phyloP scores from a whole-genome alignment of 371 early-diverging fungal genomes.

The Mucor velutinosus region DNA sequence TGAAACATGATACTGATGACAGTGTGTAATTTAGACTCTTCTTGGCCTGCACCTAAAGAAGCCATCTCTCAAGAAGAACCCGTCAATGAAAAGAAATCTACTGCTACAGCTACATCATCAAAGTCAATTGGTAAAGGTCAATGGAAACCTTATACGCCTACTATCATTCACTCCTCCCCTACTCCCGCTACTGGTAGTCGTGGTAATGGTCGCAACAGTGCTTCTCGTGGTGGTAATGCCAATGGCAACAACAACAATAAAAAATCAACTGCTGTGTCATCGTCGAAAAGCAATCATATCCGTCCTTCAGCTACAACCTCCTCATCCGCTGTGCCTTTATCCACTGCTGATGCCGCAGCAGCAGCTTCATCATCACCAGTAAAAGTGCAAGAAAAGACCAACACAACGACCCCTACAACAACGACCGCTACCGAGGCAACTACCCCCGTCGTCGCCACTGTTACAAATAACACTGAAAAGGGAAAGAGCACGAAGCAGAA shows the following conservation, averaged over 20 bases:
- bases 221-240: background rate
- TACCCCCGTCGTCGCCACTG: background rate
- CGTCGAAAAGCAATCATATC: background rate
- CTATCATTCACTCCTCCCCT: slow-evolving; percentile 54
- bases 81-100: slow-evolving; percentile 6
- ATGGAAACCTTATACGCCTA: slow-evolving; percentile 63
- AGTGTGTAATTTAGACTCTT: slow-evolving; percentile 7
- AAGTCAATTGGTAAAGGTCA: slow-evolving; percentile 41
- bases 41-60: slow-evolving; percentile 33
- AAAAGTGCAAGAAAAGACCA: background rate
- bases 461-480: background rate
- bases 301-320: background rate
- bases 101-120: background rate
- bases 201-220: background rate
- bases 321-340: background rate
- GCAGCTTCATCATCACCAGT: background rate
- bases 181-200: slow-evolving; percentile 16
- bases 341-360: background rate
- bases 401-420: background rate
- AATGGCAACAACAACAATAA: background rate
- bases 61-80: slow-evolving; percentile 14
- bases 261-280: background rate
- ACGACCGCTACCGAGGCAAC: background rate
- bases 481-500: background rate
- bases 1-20: background rate